Evolutionary conservation across 1,139 yeast species (phyloP).

Genomic region (Scheffersomyces titani): DNA sequence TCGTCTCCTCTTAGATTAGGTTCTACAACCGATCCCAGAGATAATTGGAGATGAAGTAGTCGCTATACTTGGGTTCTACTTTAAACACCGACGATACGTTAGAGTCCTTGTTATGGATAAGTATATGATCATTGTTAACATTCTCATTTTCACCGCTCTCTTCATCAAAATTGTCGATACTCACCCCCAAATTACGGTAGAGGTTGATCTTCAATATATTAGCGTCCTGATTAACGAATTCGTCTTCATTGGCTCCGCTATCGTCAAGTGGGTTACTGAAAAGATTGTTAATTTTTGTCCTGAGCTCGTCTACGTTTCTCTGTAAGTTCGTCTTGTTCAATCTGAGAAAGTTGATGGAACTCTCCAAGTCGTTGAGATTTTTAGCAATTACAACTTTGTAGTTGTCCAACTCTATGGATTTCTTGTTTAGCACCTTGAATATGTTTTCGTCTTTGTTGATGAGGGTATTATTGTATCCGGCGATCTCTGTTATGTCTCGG

Average conservation of each 20-base stretch:
- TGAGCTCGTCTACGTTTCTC: slow-evolving; percentile 27
- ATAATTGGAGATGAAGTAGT: slow-evolving; percentile 64
- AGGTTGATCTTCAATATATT: slow-evolving; percentile 44
- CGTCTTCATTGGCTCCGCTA: slow-evolving; percentile 12
- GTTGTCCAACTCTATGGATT: slow-evolving; percentile 44
- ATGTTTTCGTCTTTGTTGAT: slow-evolving; percentile 19
- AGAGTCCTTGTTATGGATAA: slow-evolving; percentile 51
- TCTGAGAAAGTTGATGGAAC: slow-evolving; percentile 48
- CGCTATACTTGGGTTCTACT: slow-evolving; percentile 60
- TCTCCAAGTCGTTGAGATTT: slow-evolving; percentile 56
- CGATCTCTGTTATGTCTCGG: slow-evolving; percentile 10
- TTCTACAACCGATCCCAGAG: slow-evolving; percentile 62
- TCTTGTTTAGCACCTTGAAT: slow-evolving; percentile 27
- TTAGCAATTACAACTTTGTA: slow-evolving; percentile 57
- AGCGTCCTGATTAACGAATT: slow-evolving; percentile 30
- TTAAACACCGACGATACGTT: slow-evolving; percentile 54
- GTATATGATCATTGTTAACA: slow-evolving; percentile 20
- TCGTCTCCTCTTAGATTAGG: not conserved
- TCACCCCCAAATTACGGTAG: slow-evolving; percentile 46
- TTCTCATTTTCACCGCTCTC: slow-evolving; percentile 21
- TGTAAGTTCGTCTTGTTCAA: slow-evolving; percentile 44
- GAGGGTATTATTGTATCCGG: slow-evolving; percentile 6
- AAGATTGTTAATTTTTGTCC: slow-evolving; percentile 22
- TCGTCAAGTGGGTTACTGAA: slow-evolving; percentile 14
- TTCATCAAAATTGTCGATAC: slow-evolving; percentile 28